Conservation (phyloP, 192 early-diverging fungal genomes). For the Backusella luteola region DNA sequence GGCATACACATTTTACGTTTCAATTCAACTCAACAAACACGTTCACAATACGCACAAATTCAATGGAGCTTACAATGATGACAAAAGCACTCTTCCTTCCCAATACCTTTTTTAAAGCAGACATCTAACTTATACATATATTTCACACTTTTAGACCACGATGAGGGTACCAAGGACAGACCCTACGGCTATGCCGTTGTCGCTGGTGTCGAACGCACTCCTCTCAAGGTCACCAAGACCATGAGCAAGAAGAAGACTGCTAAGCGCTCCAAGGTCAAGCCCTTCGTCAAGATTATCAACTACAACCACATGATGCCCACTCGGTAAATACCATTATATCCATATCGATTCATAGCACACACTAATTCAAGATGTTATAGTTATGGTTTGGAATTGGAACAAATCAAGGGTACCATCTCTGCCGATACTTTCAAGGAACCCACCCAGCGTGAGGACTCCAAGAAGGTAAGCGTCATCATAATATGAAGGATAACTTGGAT, state of each 20-base stretch:
- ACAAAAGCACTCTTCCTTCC: too few relatives aligned
- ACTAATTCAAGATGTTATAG: too few relatives aligned
- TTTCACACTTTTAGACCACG: constrained; percentile 47
- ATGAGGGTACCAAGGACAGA: constrained; percentile 97
- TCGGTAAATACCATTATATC: constrained; percentile 57
- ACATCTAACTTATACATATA: too few relatives aligned
- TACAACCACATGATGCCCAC: constrained; percentile 99
- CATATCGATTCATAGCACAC: too few relatives aligned
- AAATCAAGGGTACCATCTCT: constrained; percentile 85
- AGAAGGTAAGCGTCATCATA: constrained; percentile 51
- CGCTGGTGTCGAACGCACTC: constrained; percentile 96
- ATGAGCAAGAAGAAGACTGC: constrained; percentile 96
- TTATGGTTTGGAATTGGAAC: constrained; percentile 94
- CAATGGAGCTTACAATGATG: too few relatives aligned
- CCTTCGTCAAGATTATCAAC: constrained; percentile 98
- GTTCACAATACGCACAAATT: too few relatives aligned
- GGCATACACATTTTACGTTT: not conserved
- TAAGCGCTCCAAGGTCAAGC: constrained; percentile 97
- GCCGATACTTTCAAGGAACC: constrained; percentile 93
- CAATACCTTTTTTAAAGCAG: too few relatives aligned
- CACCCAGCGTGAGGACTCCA: constrained; percentile 82
- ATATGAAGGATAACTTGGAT: not conserved
- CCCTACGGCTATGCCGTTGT: constrained; percentile 98
- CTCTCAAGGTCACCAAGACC: constrained; percentile 92
- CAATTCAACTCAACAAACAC: not conserved